Conservation (phyloP, 139 green algal species). For the Chlorella sorokiniana region DNA sequence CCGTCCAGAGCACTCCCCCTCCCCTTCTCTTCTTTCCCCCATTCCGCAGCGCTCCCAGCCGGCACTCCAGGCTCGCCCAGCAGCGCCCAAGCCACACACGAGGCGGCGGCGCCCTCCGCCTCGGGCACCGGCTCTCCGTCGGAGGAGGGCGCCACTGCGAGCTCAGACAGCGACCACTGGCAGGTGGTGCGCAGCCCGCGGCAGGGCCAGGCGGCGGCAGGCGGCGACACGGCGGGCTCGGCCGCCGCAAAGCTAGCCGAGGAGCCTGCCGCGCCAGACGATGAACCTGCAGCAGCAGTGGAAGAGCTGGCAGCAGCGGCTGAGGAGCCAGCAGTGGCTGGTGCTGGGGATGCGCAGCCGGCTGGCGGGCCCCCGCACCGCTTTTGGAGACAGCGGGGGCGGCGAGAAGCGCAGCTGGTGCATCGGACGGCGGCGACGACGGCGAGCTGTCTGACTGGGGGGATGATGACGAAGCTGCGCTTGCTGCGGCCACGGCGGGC, state of each 20-base stretch:
- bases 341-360: too few species aligned
- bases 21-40: too few species aligned
- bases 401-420: too few species aligned
- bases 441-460: constrained; percentile 17
- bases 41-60: too few species aligned
- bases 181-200: constrained; percentile 21
- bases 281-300: background rate
- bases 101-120: background rate
- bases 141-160: background rate
- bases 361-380: too few species aligned
- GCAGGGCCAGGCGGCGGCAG: background rate
- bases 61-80: too few species aligned
- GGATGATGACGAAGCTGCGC: constrained; percentile 12
- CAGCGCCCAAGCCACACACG: background rate
- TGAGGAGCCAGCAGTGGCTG: too few species aligned
- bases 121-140: background rate
- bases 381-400: too few species aligned
- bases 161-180: constrained; percentile 24
- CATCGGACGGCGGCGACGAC: too few species aligned
- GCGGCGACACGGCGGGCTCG: background rate
- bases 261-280: background rate
- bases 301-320: background rate
- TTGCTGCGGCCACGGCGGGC: background rate
- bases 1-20: too few species aligned
- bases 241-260: background rate